Evolutionary conservation across 441 rosid species (phyloP).

Genomic region (Hypseocharis bilobata): DNA sequence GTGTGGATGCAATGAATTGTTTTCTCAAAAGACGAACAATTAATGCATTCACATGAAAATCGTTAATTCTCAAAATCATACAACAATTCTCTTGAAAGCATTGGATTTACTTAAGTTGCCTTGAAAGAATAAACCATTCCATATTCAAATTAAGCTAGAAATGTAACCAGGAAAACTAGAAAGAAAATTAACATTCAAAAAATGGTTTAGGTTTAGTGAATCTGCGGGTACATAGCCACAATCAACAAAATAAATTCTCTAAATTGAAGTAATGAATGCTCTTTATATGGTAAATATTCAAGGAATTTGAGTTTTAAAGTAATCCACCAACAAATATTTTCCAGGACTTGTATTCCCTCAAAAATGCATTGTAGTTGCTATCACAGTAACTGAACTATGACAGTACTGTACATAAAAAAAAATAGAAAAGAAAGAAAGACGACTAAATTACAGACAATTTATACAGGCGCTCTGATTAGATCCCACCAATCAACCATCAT

Average conservation of each 20-base stretch:
- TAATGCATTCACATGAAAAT: background rate
- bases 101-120: no score
- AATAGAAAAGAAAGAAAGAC: constrained; percentile 7
- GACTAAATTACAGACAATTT: constrained; percentile 28
- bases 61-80: no score
- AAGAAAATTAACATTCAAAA: no score
- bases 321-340: no score
- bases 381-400: constrained; percentile 19
- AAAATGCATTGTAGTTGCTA: constrained; percentile 9
- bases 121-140: no score
- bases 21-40: background rate
- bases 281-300: background rate
- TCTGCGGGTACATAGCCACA: no score
- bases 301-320: no score
- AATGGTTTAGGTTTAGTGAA: no score
- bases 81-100: no score
- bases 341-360: constrained; percentile 14
- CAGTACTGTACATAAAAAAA: constrained; percentile 19
- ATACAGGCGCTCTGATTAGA: constrained; percentile 23
- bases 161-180: no score
- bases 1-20: no score
- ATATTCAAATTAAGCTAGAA: no score
- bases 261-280: background rate
- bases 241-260: background rate
- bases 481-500: background rate